Percentiles rank a stretch among this genome's conserved stretches.
Evolutionary conservation across 2,329 filamentous ascomycete species (phyloP).

Genomic region (Paracorniculantispora psalliotae): DNA sequence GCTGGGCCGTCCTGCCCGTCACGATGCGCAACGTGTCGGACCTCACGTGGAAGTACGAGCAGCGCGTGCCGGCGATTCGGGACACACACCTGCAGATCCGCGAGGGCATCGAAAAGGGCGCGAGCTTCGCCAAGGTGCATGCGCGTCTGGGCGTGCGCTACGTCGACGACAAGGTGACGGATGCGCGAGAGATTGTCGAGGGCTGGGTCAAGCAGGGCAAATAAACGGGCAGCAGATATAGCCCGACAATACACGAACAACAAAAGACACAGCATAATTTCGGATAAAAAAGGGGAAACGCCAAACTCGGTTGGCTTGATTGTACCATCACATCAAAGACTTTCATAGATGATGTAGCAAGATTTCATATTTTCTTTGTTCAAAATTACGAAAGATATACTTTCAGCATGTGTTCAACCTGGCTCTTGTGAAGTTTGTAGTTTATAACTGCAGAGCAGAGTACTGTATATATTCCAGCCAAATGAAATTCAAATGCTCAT

Average conservation of each 20-base stretch:
- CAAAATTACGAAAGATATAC: neutral
- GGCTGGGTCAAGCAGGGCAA: slow-evolving; percentile 88
- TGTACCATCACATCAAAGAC: slow-evolving; percentile 30
- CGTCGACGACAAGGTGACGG: slow-evolving; percentile 75
- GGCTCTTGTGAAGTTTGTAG: neutral
- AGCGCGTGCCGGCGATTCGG: slow-evolving; percentile 76
- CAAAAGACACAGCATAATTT: slow-evolving; percentile 1
- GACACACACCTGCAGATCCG: slow-evolving; percentile 72
- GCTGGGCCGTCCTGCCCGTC: slow-evolving; percentile 78
- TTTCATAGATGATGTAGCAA: slow-evolving; percentile 27
- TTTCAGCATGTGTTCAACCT: neutral
- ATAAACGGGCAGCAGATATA: slow-evolving; percentile 37
- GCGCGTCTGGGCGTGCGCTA: slow-evolving; percentile 63
- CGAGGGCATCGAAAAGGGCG: slow-evolving; percentile 63
- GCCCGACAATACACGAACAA: slow-evolving; percentile 12
- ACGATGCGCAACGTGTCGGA: slow-evolving; percentile 87
- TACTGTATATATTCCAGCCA: neutral
- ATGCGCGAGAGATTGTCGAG: slow-evolving; percentile 72
- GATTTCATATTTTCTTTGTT: slow-evolving; percentile 27
- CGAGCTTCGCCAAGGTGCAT: slow-evolving; percentile 70
- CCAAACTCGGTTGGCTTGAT: slow-evolving; percentile 18
- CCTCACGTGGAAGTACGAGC: slow-evolving; percentile 88
- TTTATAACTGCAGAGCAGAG: too few species aligned
- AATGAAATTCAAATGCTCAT: neutral
- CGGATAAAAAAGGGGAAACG: neutral